Percentiles rank a stretch among this genome's conserved stretches.
phyloP scores from a whole-genome alignment of 352 stramenopile genomes.

The Thraustochytrium sp. region DNA sequence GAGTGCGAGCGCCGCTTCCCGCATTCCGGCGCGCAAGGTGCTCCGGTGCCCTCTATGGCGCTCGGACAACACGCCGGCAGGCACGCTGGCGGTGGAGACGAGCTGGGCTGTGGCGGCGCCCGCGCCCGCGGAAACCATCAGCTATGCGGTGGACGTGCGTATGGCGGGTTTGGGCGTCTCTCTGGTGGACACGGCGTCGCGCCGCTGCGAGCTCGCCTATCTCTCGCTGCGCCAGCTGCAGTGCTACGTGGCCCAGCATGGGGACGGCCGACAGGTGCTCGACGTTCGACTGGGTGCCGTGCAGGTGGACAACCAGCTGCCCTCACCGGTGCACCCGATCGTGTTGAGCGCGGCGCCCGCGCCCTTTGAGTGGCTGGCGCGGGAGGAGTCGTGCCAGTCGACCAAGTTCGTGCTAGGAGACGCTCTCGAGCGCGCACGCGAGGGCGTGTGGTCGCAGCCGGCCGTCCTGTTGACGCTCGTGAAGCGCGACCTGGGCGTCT shows the following conservation, averaged over 20 bases:
- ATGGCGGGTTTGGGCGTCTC: slow-evolving; percentile 13
- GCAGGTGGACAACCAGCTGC: slow-evolving; percentile 40
- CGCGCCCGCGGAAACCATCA: not conserved
- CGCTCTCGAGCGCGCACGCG: not conserved
- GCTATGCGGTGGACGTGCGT: not conserved
- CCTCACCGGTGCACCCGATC: slow-evolving; percentile 34
- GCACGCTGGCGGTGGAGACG: not conserved
- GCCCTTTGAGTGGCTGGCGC: slow-evolving; percentile 1
- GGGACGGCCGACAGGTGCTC: not conserved
- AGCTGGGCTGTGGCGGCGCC: not conserved
- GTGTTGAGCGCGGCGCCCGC: slow-evolving; percentile 7
- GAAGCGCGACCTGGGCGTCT: not conserved
- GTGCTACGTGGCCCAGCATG: not conserved
- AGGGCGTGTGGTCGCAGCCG: not conserved
- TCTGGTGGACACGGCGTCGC: slow-evolving; percentile 8
- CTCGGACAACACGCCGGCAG: not conserved
- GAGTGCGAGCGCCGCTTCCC: not conserved
- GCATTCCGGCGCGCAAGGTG: not conserved
- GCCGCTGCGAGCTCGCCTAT: slow-evolving; percentile 38
- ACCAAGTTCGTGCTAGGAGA: not conserved
- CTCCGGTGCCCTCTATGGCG: not conserved
- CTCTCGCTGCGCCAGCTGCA: not conserved
- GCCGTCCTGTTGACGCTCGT: not conserved
- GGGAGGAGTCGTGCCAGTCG: not conserved
- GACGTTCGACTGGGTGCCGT: not conserved